Evolutionary conservation across 208 protist genomes (phyloP).

Genomic region (Histomonas meleagridis): DNA sequence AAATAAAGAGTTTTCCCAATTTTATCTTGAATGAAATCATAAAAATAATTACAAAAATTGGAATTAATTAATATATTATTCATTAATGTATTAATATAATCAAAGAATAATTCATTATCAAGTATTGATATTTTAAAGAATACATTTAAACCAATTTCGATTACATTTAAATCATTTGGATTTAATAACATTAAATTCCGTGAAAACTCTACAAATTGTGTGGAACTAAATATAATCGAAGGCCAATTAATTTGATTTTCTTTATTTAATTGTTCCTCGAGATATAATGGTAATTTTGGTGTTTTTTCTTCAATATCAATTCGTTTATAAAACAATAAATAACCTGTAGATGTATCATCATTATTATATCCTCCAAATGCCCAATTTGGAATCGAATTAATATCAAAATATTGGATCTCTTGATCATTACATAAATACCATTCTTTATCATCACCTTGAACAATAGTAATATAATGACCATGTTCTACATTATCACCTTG

Average conservation of each 20-base stretch:
- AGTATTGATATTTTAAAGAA: background rate
- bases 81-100: background rate
- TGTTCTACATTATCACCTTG: background rate
- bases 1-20: background rate
- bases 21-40: background rate
- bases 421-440: slow-evolving; percentile 22
- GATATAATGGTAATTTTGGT: too few species aligned
- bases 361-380: background rate
- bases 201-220: background rate
- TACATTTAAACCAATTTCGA: background rate
- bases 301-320: background rate
- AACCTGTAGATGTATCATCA: background rate
- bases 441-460: slow-evolving; percentile 4
- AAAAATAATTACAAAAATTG: background rate
- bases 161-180: background rate
- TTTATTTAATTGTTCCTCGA: background rate
- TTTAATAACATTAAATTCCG: background rate
- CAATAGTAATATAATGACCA: background rate
- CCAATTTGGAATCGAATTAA: background rate
- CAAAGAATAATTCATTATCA: background rate
- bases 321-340: slow-evolving; percentile 23
- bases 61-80: background rate
- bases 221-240: background rate
- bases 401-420: background rate
- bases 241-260: background rate